Evolutionary conservation across 139 green algal genomes (phyloP).

Genomic region (Chlamydomonas schloesseri): DNA sequence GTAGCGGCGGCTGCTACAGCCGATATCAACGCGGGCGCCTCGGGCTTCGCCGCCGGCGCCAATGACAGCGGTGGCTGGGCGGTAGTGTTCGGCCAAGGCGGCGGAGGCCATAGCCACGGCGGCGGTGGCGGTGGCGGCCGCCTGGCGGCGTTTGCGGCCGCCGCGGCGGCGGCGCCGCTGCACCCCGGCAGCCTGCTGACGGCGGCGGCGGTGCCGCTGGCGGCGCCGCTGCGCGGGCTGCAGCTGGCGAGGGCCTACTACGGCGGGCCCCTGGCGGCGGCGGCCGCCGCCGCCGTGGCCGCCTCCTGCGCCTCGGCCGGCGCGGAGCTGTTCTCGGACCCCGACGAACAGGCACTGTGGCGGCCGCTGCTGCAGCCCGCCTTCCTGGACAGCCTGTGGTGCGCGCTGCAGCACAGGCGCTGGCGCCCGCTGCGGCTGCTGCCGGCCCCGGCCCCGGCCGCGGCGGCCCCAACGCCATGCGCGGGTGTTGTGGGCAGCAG

Average conservation of each 20-base stretch:
- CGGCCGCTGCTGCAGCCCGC: conserved; percentile 60
- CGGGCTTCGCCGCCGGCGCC: conserved; percentile 9
- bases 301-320: neutral
- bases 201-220: neutral
- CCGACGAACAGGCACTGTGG: conserved; percentile 50
- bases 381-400: conserved; percentile 62
- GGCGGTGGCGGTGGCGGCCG: neutral
- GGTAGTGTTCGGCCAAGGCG: no score
- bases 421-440: conserved; percentile 35
- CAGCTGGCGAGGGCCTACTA: conserved; percentile 55
- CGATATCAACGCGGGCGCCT: no score
- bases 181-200: conserved; percentile 39
- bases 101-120: neutral
- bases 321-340: neutral
- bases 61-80: neutral
- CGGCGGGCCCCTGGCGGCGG: conserved; percentile 15
- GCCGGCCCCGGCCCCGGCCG: neutral
- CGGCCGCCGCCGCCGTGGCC: neutral
- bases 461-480: neutral
- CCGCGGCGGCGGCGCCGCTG: neutral
- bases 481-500: neutral
- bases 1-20: no score
- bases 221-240: conserved; percentile 62
- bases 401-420: conserved; percentile 46
- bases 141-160: neutral